Evolutionary conservation across 2,329 filamentous ascomycete species (phyloP).

Genomic region (Fusarium pilosicola): DNA sequence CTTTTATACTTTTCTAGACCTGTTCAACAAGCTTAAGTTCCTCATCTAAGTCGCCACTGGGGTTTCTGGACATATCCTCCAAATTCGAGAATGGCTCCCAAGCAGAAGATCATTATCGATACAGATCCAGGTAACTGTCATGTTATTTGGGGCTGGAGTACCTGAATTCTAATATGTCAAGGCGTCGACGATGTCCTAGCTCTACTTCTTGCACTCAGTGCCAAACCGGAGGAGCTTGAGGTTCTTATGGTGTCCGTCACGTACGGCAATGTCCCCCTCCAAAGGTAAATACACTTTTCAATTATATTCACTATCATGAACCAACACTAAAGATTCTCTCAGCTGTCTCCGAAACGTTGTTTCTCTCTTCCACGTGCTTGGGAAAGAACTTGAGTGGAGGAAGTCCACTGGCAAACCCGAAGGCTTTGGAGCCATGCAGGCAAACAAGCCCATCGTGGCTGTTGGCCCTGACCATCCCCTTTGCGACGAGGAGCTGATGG

Average conservation of each 20-base stretch:
- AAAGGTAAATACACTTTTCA: slow-evolving; percentile 65
- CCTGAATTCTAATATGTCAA: slow-evolving; percentile 21
- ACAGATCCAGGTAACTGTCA: slow-evolving; percentile 79
- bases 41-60: neutral
- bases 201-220: slow-evolving; percentile 85
- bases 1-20: neutral
- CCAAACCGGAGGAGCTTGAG: slow-evolving; percentile 85
- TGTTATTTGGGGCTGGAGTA: no score
- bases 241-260: slow-evolving; percentile 87
- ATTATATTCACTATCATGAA: neutral
- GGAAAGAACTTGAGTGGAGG: slow-evolving; percentile 89
- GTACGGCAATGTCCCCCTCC: slow-evolving; percentile 91
- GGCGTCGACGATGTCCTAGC: slow-evolving; percentile 93
- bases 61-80: neutral
- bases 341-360: slow-evolving; percentile 91
- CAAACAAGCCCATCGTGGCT: slow-evolving; percentile 83
- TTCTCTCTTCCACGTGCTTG: slow-evolving; percentile 89
- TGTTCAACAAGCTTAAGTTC: neutral
- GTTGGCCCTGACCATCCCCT: slow-evolving; percentile 88
- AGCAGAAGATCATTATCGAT: slow-evolving; percentile 89
- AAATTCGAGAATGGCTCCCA: slow-evolving; percentile 63
- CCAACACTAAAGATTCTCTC: neutral
- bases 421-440: slow-evolving; percentile 78
- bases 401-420: slow-evolving; percentile 71
- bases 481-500: slow-evolving; percentile 81